Base-by-base conservation (phyloP, 768 basidiomycete species). In the Leccinum truebloodii region DNA sequence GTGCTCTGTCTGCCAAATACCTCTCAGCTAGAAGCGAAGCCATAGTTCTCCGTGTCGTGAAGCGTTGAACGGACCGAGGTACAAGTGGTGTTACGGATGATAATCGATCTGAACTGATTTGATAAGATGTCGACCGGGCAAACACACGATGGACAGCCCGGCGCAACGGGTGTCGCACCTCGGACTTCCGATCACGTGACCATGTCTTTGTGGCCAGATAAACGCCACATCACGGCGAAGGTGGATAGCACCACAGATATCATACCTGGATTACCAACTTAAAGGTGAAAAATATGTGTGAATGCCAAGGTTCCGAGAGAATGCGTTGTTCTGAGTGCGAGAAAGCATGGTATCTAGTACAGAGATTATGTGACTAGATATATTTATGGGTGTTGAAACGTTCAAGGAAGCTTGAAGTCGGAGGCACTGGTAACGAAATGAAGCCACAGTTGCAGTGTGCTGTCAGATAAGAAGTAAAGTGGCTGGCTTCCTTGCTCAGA, bases 1-100 rank as follows among this genome's bases (percentile, higher is more conserved):
- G 82, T 13, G 79, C 73, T n/a, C 78, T 79, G 76, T 95, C 92
- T 37, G 92, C 88, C 48, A 90, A 75, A 74, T 88, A 94, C 48
- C 85, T 83, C 65, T 89, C 88, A 13, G 78, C 58, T 32, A 75
- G 60, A 48, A 75, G 67, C 59, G 72, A 75, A 30, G 70, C 69
- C 76, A 78, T 78, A 9, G 67, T 72, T 66, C 64, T 67, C 35
- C 26, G 35, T 20, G 55, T 44, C 9, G 57, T 55, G 34, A 34
- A 41, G 41, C 8, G 32, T 44, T 20, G 24, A 49, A 52, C 18
- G 3, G 54, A 39, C 1, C 24, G 41, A 50, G 13, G 13, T n/a
- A 50, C 34, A 35, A 35, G 34, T 6, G 13, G 34, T 35, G 34
- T 0, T 35, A 35, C 34, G 34, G 34, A 35, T 35, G 34, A 35